Evolutionary conservation across 2,329 filamentous ascomycete species (phyloP).

Genomic region (Daldinia eschscholtzii): DNA sequence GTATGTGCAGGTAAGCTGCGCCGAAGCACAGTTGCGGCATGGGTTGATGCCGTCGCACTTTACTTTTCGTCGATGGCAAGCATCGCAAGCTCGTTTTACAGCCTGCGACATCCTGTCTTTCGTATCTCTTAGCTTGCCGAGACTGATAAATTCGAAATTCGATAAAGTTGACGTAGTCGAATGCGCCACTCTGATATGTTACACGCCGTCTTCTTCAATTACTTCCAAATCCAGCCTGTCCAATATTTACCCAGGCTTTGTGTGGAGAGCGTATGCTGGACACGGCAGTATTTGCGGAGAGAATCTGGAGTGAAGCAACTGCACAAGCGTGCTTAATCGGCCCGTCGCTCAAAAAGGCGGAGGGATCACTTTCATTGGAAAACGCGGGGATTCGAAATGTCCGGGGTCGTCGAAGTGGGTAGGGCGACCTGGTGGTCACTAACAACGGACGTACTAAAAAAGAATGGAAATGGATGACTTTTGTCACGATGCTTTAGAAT

Average conservation of each 20-base stretch:
- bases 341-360: constrained; percentile 53
- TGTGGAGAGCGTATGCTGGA: constrained; percentile 37
- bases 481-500: constrained; percentile 33
- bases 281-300: constrained; percentile 44
- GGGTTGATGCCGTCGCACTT: constrained; percentile 79
- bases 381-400: constrained; percentile 38
- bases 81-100: constrained; percentile 74
- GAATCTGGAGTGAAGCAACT: constrained; percentile 48
- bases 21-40: constrained; percentile 77
- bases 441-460: constrained; percentile 18
- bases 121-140: constrained; percentile 18
- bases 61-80: constrained; percentile 80
- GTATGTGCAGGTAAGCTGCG: constrained; percentile 78
- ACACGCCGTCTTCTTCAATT: constrained; percentile 34
- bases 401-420: constrained; percentile 39
- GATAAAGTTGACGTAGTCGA: constrained; percentile 20
- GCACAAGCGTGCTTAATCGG: constrained; percentile 51
- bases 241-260: constrained; percentile 30
- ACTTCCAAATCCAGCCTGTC: constrained; percentile 32
- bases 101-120: constrained; percentile 53
- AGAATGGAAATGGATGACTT: constrained; percentile 31
- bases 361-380: constrained; percentile 47
- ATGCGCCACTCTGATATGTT: constrained; percentile 30
- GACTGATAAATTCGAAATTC: constrained; percentile 15
- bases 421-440: constrained; percentile 26